Evolutionary conservation across 139 green algal genomes (phyloP).

Genomic region (Chlamydomonas asymmetrica): DNA sequence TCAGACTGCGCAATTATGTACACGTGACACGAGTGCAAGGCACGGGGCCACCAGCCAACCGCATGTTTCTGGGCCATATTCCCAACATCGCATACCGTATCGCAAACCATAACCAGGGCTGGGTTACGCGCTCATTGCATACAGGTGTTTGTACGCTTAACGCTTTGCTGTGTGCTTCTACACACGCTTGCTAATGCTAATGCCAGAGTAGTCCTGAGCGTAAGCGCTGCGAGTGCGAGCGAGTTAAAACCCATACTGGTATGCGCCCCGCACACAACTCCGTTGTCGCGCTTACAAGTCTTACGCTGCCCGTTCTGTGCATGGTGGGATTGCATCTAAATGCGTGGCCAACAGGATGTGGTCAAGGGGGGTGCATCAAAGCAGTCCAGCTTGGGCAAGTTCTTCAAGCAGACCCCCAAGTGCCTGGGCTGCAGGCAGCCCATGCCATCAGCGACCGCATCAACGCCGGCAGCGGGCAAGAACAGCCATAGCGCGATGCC

Average conservation of each 20-base stretch:
- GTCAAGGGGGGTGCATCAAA: background rate
- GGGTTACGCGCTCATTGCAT: too few species aligned
- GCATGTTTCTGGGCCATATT: too few species aligned
- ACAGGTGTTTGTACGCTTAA: too few species aligned
- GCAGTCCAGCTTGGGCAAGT: slow-evolving; percentile 39
- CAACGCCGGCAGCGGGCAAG: background rate
- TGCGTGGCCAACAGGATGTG: slow-evolving; percentile 2
- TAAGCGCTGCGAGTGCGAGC: background rate
- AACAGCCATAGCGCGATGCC: background rate
- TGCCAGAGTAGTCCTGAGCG: background rate
- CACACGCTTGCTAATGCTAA: too few species aligned
- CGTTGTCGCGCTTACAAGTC: background rate
- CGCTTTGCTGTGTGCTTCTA: too few species aligned
- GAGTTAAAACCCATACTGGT: background rate
- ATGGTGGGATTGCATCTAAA: background rate
- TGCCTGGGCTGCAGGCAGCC: slow-evolving; percentile 57
- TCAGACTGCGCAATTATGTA: too few species aligned
- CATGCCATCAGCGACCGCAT: background rate
- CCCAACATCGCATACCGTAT: too few species aligned
- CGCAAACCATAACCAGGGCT: too few species aligned
- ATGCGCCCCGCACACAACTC: background rate
- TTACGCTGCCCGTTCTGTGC: background rate
- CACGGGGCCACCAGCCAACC: too few species aligned
- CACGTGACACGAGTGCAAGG: too few species aligned
- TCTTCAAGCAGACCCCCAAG: slow-evolving; percentile 46